phyloP scores from a whole-genome alignment of 2,329 filamentous ascomycete genomes.

The Epichloe coenophiala region DNA sequence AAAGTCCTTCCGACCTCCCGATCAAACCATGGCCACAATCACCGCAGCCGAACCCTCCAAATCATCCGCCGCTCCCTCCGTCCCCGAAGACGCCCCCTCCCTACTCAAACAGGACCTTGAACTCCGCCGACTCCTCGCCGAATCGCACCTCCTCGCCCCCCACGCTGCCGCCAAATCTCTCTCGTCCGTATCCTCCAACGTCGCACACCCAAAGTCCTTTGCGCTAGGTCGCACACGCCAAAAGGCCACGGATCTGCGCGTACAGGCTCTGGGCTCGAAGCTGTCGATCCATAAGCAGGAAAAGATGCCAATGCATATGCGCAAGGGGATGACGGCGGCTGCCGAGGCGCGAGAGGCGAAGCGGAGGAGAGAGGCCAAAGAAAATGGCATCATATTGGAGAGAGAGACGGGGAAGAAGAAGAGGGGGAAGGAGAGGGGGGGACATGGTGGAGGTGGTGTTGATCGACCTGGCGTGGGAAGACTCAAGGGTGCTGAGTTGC shows the following conservation, averaged over 20 bases:
- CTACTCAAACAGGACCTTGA: slow-evolving; percentile 87
- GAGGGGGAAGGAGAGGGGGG: slow-evolving; percentile 24
- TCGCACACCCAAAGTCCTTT: slow-evolving; percentile 28
- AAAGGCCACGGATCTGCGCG: slow-evolving; percentile 70
- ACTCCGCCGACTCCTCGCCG: slow-evolving; percentile 76
- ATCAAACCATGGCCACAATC: slow-evolving; percentile 14
- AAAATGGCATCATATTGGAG: slow-evolving; percentile 86
- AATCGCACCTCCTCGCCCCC: slow-evolving; percentile 67
- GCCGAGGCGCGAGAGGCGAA: slow-evolving; percentile 51
- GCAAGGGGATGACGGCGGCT: slow-evolving; percentile 70
- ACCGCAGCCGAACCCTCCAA: slow-evolving; percentile 1
- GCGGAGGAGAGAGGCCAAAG: slow-evolving; percentile 64
- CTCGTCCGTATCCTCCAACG: slow-evolving; percentile 25
- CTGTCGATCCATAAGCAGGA: slow-evolving; percentile 60
- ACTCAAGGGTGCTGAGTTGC: slow-evolving; percentile 67
- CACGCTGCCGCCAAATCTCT: slow-evolving; percentile 32
- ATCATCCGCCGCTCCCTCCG: slow-evolving; percentile 15
- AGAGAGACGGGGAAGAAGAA: slow-evolving; percentile 27
- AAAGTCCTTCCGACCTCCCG: slow-evolving; percentile 36
- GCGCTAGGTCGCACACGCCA: slow-evolving; percentile 58
- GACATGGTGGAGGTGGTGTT: slow-evolving; percentile 43
- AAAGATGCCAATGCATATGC: slow-evolving; percentile 79
- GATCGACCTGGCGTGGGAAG: slow-evolving; percentile 69
- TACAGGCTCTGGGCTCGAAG: slow-evolving; percentile 72
- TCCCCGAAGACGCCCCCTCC: slow-evolving; percentile 44